Conservation (phyloP, 2,329 filamentous ascomycete genomes). For the Aureobasidium sp. region DNA sequence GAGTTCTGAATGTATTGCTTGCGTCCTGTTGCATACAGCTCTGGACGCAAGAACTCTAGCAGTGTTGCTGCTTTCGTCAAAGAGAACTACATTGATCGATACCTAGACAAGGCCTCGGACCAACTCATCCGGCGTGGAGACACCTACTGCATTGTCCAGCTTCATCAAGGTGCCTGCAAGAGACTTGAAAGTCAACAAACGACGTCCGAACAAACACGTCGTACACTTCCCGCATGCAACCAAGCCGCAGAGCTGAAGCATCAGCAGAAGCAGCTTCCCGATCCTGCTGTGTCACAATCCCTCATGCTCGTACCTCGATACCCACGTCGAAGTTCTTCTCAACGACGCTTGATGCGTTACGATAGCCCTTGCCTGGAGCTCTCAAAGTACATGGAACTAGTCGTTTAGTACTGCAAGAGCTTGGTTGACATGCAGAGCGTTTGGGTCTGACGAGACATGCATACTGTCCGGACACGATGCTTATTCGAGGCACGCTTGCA, state of each 20-base stretch:
- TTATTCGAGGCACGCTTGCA: neutral
- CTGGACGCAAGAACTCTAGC: neutral
- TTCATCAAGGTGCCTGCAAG: conserved; percentile 2
- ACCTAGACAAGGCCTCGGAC: neutral
- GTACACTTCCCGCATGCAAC: neutral
- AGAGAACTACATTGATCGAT: neutral
- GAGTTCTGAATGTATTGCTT: neutral
- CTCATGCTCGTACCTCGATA: neutral
- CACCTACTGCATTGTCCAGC: neutral
- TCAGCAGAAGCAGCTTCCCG: neutral
- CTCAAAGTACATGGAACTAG: neutral
- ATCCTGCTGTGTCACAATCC: neutral
- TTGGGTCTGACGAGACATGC: neutral
- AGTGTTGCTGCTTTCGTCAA: neutral
- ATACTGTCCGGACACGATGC: neutral
- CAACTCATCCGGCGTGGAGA: conserved; percentile 1
- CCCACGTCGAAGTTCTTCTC: neutral
- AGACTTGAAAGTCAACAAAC: neutral
- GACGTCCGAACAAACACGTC: neutral
- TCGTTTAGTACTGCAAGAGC: neutral
- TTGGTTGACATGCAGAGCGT: neutral
- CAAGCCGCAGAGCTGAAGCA: neutral
- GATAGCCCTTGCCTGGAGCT: neutral
- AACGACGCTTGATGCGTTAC: neutral
- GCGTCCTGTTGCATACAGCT: neutral